Conservation (phyloP, 768 basidiomycete species). For the Suillus clintonianus region DNA sequence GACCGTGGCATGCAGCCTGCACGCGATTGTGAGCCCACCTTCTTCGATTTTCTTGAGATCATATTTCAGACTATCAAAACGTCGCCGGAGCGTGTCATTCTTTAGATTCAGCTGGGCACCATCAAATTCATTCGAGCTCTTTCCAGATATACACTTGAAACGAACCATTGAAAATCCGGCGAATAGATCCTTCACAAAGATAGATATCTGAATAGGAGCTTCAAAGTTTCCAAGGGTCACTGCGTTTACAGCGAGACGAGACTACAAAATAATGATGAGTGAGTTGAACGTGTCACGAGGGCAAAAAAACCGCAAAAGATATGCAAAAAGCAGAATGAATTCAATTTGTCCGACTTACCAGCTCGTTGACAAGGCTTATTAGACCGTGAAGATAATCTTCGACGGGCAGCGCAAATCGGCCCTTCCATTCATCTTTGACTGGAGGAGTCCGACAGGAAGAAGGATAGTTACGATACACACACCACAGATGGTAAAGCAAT, state of each 20-base stretch:
- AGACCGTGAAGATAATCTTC: conserved; percentile 86
- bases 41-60: conserved; percentile 90
- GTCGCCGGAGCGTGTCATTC: conserved; percentile 71
- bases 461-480: not conserved
- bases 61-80: conserved; percentile 83
- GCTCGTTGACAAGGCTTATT: conserved; percentile 76
- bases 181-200: conserved; percentile 80
- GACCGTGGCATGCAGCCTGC: not conserved
- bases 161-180: conserved; percentile 82
- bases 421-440: conserved; percentile 75
- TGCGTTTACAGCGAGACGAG: conserved; percentile 75
- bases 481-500: conserved; percentile 5
- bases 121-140: conserved; percentile 2
- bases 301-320: not conserved
- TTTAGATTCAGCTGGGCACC: conserved; percentile 72
- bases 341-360: conserved; percentile 49
- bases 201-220: conserved; percentile 74
- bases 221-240: conserved; percentile 85
- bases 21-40: conserved; percentile 45
- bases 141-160: conserved; percentile 2
- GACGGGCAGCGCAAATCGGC: conserved; percentile 59
- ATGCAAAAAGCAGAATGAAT: not conserved
- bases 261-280: conserved; percentile 42
- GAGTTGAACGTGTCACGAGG: conserved; percentile 2
- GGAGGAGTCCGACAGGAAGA: not conserved